phyloP scores from a whole-genome alignment of 2,329 filamentous ascomycete genomes.

The Botryotinia calthae region DNA sequence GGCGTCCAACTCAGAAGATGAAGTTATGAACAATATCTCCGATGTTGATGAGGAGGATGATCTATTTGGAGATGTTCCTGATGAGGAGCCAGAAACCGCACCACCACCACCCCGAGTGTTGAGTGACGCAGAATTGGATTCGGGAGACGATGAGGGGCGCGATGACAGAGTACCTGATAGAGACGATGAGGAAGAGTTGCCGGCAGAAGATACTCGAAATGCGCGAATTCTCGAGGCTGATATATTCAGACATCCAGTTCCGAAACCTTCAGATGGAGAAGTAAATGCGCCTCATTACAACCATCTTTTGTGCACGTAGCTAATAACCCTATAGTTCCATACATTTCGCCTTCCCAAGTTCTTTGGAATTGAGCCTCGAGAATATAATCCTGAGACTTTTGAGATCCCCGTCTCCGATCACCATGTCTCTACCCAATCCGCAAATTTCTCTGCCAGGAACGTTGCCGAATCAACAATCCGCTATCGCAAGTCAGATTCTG shows the following conservation, averaged over 20 bases:
- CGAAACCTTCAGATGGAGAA: constrained; percentile 68
- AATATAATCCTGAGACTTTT: constrained; percentile 66
- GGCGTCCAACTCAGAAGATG: constrained; percentile 35
- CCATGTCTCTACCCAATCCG: constrained; percentile 46
- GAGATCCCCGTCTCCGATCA: constrained; percentile 60
- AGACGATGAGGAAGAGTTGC: constrained; percentile 42
- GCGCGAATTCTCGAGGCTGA: constrained; percentile 62
- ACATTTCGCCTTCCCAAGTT: constrained; percentile 71
- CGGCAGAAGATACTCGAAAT: constrained; percentile 43
- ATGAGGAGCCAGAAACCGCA: constrained; percentile 31
- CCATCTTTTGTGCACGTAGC: constrained; percentile 14
- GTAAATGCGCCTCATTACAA: constrained; percentile 43
- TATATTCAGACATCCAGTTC: constrained; percentile 66
- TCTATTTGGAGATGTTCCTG: constrained; percentile 59
- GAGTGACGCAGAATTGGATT: constrained; percentile 60
- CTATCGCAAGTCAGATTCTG: constrained; percentile 63
- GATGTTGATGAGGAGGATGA: constrained; percentile 56
- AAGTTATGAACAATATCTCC: constrained; percentile 41
- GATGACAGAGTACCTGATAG: constrained; percentile 54
- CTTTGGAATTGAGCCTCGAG: constrained; percentile 64
- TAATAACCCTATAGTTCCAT: constrained; percentile 53
- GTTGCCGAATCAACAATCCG: constrained; percentile 65
- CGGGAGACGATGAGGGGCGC: constrained; percentile 60
- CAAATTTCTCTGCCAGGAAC: constrained; percentile 53
- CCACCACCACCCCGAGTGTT: constrained; percentile 41